Percentiles rank a stretch among this genome's conserved stretches.
Conservation (phyloP, 2,329 filamentous ascomycete species). For the Aspergillus persii region DNA sequence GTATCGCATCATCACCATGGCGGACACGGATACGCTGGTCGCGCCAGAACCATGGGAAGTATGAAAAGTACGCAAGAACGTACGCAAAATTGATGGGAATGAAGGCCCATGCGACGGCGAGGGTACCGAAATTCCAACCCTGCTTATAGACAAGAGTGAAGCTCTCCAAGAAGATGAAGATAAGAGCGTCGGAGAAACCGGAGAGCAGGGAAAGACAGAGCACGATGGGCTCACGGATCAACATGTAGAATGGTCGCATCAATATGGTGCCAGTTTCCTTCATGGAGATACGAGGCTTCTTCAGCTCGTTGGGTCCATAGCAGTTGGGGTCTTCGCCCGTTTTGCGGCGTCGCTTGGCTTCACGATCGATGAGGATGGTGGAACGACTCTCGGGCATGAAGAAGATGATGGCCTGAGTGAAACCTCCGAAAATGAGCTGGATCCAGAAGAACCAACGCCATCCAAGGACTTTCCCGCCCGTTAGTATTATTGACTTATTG, state of each 20-base stretch:
- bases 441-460: slow-evolving; percentile 65
- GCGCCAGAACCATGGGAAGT: slow-evolving; percentile 51
- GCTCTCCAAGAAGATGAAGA: slow-evolving; percentile 75
- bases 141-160: slow-evolving; percentile 57
- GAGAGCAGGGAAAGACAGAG: slow-evolving; percentile 68
- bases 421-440: slow-evolving; percentile 56
- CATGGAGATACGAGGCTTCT: slow-evolving; percentile 47
- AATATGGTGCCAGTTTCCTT: slow-evolving; percentile 46
- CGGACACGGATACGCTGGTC: slow-evolving; percentile 37
- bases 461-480: not conserved
- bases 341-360: slow-evolving; percentile 56
- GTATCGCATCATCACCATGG: slow-evolving; percentile 49
- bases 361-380: slow-evolving; percentile 56
- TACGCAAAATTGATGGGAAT: slow-evolving; percentile 53
- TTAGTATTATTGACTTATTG: slow-evolving; percentile 44
- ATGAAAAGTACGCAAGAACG: slow-evolving; percentile 53
- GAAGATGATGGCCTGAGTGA: slow-evolving; percentile 51
- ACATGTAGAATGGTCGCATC: slow-evolving; percentile 69
- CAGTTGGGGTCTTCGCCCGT: slow-evolving; percentile 56
- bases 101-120: slow-evolving; percentile 16
- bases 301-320: slow-evolving; percentile 63
- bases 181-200: slow-evolving; percentile 71
- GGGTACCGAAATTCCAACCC: slow-evolving; percentile 19
- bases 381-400: slow-evolving; percentile 64
- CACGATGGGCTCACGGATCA: slow-evolving; percentile 72